Percentiles rank a stretch among this genome's conserved stretches.
Conservation (phyloP, 345 rosid genomes). For the Geranium rotundifolium region DNA sequence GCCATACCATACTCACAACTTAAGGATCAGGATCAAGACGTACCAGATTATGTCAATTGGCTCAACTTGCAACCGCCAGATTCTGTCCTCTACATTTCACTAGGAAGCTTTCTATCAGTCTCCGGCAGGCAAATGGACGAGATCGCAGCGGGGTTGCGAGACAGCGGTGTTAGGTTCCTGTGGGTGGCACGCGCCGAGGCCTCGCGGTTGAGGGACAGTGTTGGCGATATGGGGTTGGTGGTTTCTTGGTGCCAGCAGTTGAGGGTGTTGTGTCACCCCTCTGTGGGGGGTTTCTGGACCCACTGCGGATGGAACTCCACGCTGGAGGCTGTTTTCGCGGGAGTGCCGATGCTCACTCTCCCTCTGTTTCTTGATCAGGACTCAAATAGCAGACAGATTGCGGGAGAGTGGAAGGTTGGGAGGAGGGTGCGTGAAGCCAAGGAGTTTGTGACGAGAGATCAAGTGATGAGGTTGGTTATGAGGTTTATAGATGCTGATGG, state of each 20-base stretch:
- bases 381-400: conserved; percentile 13
- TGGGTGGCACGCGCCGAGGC: conserved; percentile 28
- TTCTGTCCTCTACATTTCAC: conserved; percentile 29
- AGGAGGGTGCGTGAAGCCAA: too few relatives aligned
- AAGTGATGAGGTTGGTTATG: too few relatives aligned
- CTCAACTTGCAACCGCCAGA: conserved; percentile 18
- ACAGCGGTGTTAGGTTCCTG: conserved; percentile 20
- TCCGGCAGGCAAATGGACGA: conserved; percentile 24
- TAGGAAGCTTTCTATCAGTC: conserved; percentile 29
- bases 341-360: conserved; percentile 23
- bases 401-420: conserved; percentile 20
- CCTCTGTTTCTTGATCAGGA: conserved; percentile 22
- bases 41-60: conserved; percentile 15
- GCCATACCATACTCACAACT: conserved; percentile 16
- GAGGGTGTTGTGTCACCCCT: conserved; percentile 17
- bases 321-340: conserved; percentile 20
- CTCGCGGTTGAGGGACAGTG: background rate
- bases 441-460: too few relatives aligned
- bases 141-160: conserved; percentile 16
- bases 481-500: too few relatives aligned
- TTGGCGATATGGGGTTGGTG: conserved; percentile 8
- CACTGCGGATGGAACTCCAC: conserved; percentile 33
- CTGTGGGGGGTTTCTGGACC: conserved; percentile 22
- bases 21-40: background rate
- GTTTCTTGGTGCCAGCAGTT: conserved; percentile 26